Base-by-base conservation (phyloP, 805 yeast species). In the Zygosaccharomyces siamensis region DNA sequence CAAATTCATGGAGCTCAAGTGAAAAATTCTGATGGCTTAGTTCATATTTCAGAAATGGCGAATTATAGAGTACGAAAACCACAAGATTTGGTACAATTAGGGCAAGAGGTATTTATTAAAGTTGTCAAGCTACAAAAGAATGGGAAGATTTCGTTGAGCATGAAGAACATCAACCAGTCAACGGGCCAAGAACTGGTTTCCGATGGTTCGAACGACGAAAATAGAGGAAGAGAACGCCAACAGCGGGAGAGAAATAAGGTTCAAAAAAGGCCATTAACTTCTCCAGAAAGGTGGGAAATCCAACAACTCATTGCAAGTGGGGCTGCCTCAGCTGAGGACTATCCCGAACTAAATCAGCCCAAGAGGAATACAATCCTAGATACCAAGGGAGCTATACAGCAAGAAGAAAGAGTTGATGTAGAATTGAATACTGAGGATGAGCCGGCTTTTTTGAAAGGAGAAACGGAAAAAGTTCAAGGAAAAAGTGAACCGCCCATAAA, bases 251-350 rank as follows among this genome's bases (percentile, higher is more conserved):
- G 26, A 10, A 21, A 24, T 16, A 39, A 24, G 44, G 57, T 41
- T 38, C 53, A 49, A 6, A 71, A 66, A 52, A 68, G 74, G 51
- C 73, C 86, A 45, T 64, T 84, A 31, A 84, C 95, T 0, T 85
- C 95, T 0, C 95, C 95, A 0, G 98, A 90, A 66, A 68, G 89
- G 48, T 90, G 97, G 96, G 97, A 92, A 61, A 75, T 87, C 45
- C 73, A 86, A 30, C 97, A 90, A 61, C 69, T 90, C 39, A 86
- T 85, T 23, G 83, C 92, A 0, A 79, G 92, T 4, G 95, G 95
- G 2, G 90, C 79, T 0, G 78, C 81, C 0, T 72, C 81, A 4
- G 78, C 84, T 1, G 74, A 79, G 2, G 90, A 84, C 52, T 81
- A 82, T 59, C 89, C 89, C 1, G 90, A 82, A 46, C 60, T 83